These are phyloP conservation scores for Trichoderma koningii DNA, from an alignment of 2,329 filamentous ascomycete species.

Conservation along the genomic window DNA sequence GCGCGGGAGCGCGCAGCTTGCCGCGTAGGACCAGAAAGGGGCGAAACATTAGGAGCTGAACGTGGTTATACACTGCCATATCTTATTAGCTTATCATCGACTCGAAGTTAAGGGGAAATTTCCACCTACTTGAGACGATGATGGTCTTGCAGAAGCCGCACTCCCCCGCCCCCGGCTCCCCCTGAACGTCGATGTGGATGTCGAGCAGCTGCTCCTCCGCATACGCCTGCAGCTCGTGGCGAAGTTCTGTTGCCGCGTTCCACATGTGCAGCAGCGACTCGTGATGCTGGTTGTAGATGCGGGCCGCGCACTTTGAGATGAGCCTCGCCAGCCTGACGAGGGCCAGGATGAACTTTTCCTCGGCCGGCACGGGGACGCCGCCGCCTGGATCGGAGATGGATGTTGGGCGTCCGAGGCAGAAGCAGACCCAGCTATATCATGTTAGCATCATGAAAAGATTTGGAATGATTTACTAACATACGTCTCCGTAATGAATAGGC, in stretches of 20 bases:
- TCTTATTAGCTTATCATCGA: neutral
- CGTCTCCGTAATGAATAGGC: conserved; percentile 18
- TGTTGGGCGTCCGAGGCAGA: conserved; percentile 20
- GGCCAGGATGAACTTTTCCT: conserved; percentile 14
- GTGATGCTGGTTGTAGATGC: conserved; percentile 22
- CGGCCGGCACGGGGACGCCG: conserved; percentile 17
- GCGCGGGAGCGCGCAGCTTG: conserved; percentile 1
- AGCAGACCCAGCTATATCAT: conserved; percentile 6
- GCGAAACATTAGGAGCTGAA: conserved; percentile 20
- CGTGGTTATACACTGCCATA: conserved; percentile 7
- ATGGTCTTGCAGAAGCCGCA: conserved; percentile 24
- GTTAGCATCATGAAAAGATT: neutral
- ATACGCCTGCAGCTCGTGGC: conserved; percentile 14
- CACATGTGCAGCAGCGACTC: conserved; percentile 22
- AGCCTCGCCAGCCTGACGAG: conserved; percentile 7
- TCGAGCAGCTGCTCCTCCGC: conserved; percentile 10
- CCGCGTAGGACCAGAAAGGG: conserved; percentile 13
- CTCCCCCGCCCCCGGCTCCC: conserved; percentile 13
- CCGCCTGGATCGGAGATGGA: conserved; percentile 15
- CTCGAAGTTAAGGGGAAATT: neutral
- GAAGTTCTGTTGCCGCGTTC: conserved; percentile 20
- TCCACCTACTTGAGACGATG: conserved; percentile 3
- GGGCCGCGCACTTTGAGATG: conserved; percentile 9
- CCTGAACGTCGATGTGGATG: conserved; percentile 4
- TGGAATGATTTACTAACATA: neutral